Percentiles rank a stretch among this genome's conserved stretches.
phyloP scores from a whole-genome alignment of 2,329 filamentous ascomycete species.

The Acephala macrosclerotiorum region DNA sequence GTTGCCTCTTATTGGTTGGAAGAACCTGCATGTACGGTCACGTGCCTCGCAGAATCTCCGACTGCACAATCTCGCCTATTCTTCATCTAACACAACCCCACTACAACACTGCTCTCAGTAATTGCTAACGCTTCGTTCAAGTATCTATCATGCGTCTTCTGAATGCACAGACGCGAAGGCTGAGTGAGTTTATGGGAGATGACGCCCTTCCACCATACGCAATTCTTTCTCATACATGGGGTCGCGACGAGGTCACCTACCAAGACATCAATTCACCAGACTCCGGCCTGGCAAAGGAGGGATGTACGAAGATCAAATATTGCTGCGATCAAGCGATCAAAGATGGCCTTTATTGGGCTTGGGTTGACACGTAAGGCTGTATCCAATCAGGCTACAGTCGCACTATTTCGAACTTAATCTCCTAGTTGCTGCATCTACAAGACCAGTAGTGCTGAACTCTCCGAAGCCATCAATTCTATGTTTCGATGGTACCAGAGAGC shows the following conservation, averaged over 20 bases:
- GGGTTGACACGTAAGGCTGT: constrained; percentile 35
- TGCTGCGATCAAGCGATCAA: constrained; percentile 1
- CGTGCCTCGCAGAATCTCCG: too few relatives aligned
- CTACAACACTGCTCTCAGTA: too few relatives aligned
- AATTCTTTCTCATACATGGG: constrained; percentile 46
- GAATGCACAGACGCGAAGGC: constrained; percentile 17
- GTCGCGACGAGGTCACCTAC: constrained; percentile 41
- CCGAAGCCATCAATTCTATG: too few relatives aligned
- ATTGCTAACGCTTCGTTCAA: too few relatives aligned
- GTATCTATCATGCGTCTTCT: constrained; percentile 26
- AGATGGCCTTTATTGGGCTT: constrained; percentile 11
- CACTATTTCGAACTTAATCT: constrained; percentile 28
- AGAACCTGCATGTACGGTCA: too few relatives aligned
- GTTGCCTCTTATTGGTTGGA: too few relatives aligned
- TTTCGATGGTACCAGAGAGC: constrained; percentile 32
- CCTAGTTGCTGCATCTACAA: constrained; percentile 30
- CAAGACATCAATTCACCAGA: constrained; percentile 36
- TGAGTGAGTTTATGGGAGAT: constrained; percentile 23
- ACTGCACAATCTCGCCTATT: too few relatives aligned
- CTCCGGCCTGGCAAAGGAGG: constrained; percentile 25
- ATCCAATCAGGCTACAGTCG: constrained; percentile 34
- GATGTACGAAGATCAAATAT: background rate
- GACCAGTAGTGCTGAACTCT: too few relatives aligned
- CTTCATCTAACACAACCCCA: too few relatives aligned
- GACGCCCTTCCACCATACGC: constrained; percentile 40